Evolutionary conservation across 2,329 filamentous ascomycete genomes (phyloP), one percentile per base, ranked within the genome.

Genomic region (Pyricularia grisea): DNA sequence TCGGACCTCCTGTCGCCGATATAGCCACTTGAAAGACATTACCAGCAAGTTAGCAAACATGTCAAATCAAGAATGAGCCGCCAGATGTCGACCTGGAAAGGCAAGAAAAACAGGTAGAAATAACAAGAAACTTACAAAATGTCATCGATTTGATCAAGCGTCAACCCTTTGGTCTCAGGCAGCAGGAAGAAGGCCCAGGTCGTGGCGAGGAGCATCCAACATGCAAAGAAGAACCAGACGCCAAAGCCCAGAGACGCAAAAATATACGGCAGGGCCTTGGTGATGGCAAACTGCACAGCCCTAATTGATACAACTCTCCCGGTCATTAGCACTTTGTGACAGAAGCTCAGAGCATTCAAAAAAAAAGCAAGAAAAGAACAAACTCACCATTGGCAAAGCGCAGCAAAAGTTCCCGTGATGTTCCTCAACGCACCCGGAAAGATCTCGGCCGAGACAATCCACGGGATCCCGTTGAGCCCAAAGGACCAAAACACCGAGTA

Each of bases 141-240:
- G 17, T 74, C 73, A 65, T 87, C 84, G 76, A 86, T 83, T 65
- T 82, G 81, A 61, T 87, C 84, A 2, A 86, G 77, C 0, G 83
- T 83, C 68, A 84, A 76, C 69, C 84, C 84, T 73, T 85, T 86
- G 5, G 84, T 86, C 74, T 87, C 84, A 0, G 84, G 84, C 2
- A 86, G 74, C 68, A 85, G 80, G 75, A 85, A 82, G 71, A 79
- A 86, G 3, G 82, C 80, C 76, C 82, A 86, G 30, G 83, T 69
- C 11, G 80, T 77, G 6, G 82, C 81, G 12, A 79, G 73, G 7
- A 86, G 75, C 78, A 85, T 84, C 73, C 82, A 80, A 2, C 79
- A 79, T 0, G 83, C 85, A 71, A 87, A 87, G 77, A 87, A 86
- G 76, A 86, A 85, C 78, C 84, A 87, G 1, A 83, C 83, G 5